Evolutionary conservation across 108 stramenopile genomes (phyloP).

Genomic region (Seminavis robusta): DNA sequence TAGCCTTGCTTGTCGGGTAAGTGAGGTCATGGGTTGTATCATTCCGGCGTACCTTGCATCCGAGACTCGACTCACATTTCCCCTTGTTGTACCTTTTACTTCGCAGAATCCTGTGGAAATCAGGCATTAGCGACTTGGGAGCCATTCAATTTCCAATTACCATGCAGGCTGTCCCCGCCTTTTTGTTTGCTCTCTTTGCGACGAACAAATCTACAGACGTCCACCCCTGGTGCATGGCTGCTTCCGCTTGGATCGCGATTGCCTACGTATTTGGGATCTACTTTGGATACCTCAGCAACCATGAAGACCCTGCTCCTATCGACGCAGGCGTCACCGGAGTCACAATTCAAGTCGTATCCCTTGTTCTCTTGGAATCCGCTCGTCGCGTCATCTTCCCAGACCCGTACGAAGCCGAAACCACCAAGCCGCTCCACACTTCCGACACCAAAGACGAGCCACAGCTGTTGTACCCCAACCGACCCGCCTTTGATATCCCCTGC

Average conservation of each 20-base stretch:
- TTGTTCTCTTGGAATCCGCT: background rate
- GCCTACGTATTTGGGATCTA: background rate
- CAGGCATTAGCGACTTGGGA: constrained; percentile 9
- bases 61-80: no score
- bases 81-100: no score
- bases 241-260: background rate
- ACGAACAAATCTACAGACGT: background rate
- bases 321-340: constrained; percentile 5
- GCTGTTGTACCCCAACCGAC: constrained; percentile 4
- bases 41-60: no score
- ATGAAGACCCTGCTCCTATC: background rate
- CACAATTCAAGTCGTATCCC: background rate
- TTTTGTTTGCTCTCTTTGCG: constrained; percentile 15
- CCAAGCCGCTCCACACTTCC: background rate
- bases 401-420: background rate
- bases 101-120: constrained; percentile 13
- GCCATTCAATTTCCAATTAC: constrained; percentile 17
- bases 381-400: constrained; percentile 1
- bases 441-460: constrained; percentile 1
- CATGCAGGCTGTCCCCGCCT: constrained; percentile 13
- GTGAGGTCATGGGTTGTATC: no score
- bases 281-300: background rate
- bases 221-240: constrained; percentile 5
- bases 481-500: constrained; percentile 18
- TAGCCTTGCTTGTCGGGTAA: constrained; percentile 7